phyloP scores from a whole-genome alignment of 2,329 filamentous ascomycete genomes.

The Penicillium expansum region DNA sequence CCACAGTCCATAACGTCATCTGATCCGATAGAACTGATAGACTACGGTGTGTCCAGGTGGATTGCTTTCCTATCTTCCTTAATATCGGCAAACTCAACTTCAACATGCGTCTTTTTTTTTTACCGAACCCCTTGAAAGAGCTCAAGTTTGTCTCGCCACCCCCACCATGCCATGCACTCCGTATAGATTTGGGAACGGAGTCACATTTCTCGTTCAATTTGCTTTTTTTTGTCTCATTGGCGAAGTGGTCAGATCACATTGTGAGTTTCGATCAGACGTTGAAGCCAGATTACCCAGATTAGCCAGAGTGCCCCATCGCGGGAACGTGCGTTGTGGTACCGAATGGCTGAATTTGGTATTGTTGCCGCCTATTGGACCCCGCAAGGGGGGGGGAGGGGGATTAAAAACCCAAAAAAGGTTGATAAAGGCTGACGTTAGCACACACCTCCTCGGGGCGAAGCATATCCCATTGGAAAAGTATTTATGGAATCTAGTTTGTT shows the following conservation, averaged over 20 bases:
- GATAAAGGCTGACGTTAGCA: not conserved
- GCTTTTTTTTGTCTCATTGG: not conserved
- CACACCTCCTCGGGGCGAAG: too few species aligned
- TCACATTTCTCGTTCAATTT: not conserved
- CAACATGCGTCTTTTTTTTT: conserved; percentile 1
- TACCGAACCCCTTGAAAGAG: not conserved
- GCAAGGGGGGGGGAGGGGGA: not conserved
- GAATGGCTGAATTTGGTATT: not conserved
- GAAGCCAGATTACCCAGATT: not conserved
- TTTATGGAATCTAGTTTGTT: not conserved
- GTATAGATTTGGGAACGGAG: not conserved
- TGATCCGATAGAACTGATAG: not conserved
- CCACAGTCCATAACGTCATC: conserved; percentile 3
- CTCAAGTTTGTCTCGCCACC: conserved; percentile 6
- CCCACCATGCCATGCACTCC: conserved; percentile 9
- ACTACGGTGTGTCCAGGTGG: not conserved
- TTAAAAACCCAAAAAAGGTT: too few species aligned
- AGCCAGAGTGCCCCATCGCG: not conserved
- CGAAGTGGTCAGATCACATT: not conserved
- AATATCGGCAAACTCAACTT: not conserved
- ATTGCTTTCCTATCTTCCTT: not conserved
- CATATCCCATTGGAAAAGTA: too few species aligned
- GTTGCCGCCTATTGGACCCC: not conserved
- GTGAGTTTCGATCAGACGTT: conserved; percentile 3
- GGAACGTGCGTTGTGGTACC: not conserved